These are phyloP conservation scores for Camelina laxa DNA, from an alignment of 345 rosid genomes.

Conservation along the genomic window DNA sequence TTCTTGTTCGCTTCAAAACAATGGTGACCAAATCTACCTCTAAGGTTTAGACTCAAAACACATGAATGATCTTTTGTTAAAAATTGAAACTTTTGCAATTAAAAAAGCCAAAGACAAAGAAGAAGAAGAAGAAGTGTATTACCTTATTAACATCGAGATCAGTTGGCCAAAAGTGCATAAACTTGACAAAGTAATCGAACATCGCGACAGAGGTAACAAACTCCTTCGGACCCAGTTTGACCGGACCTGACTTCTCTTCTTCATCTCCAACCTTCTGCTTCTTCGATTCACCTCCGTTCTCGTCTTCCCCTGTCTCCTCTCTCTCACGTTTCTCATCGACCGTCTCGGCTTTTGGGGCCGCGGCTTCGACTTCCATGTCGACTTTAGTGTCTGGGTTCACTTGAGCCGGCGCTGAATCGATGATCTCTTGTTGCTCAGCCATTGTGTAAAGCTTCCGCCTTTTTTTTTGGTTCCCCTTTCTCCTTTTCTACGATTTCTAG, in stretches of 20 bases:
- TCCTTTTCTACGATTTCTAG: constrained; percentile 18
- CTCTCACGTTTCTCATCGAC: constrained; percentile 51
- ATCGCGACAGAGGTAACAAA: constrained; percentile 74
- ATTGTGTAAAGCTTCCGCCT: constrained; percentile 42
- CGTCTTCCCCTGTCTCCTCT: constrained; percentile 40
- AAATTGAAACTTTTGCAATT: constrained; percentile 16
- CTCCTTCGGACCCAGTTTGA: constrained; percentile 79
- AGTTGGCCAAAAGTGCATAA: constrained; percentile 73
- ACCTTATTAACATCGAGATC: constrained; percentile 75
- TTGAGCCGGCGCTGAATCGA: constrained; percentile 35
- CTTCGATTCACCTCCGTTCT: constrained; percentile 50
- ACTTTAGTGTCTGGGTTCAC: constrained; percentile 37
- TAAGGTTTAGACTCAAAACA: background rate
- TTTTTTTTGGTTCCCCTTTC: constrained; percentile 21
- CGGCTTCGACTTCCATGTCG: constrained; percentile 52
- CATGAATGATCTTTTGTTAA: background rate
- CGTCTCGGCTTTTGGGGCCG: constrained; percentile 29
- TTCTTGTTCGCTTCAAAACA: background rate
- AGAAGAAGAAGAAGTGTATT: background rate
- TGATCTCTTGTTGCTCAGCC: constrained; percentile 50
- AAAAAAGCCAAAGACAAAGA: background rate
- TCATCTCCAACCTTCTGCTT: constrained; percentile 59
- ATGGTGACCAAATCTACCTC: background rate
- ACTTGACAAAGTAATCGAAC: constrained; percentile 69
- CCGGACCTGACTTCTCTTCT: constrained; percentile 47